phyloP scores from a whole-genome alignment of 306 rosid genomes.

The Comarum palustre region DNA sequence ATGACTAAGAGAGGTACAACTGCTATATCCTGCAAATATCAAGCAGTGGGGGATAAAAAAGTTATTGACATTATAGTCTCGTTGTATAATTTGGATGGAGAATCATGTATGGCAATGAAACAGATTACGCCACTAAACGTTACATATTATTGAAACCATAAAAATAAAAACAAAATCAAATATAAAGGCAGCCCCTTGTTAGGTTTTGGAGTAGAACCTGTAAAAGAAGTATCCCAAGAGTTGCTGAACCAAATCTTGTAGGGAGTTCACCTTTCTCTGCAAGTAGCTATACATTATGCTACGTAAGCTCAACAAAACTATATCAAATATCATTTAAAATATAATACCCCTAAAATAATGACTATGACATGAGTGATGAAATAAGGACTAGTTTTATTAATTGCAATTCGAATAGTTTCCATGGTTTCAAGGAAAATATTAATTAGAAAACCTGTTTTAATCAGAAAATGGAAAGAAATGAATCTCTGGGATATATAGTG shows the following conservation, averaged over 20 bases:
- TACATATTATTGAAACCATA: slow-evolving; percentile 21
- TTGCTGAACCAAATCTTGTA: slow-evolving; percentile 96
- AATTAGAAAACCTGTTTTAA: background rate
- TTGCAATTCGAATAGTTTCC: background rate
- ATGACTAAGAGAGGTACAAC: slow-evolving; percentile 95
- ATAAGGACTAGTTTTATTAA: background rate
- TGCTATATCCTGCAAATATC: slow-evolving; percentile 87
- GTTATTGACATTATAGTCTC: slow-evolving; percentile 28
- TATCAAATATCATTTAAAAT: slow-evolving; percentile 29
- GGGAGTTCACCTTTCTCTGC: slow-evolving; percentile 99
- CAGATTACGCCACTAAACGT: slow-evolving; percentile 14
- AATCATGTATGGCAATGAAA: slow-evolving; percentile 31
- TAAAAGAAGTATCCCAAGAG: slow-evolving; percentile 88
- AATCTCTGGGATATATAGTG: background rate
- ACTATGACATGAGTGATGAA: background rate
- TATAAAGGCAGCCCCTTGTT: background rate
- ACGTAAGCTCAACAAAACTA: slow-evolving; percentile 31
- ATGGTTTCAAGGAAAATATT: background rate
- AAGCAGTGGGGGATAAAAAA: slow-evolving; percentile 34
- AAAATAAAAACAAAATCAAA: slow-evolving; percentile 8
- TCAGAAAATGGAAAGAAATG: background rate
- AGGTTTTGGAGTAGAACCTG: slow-evolving; percentile 54
- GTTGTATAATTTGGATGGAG: slow-evolving; percentile 11
- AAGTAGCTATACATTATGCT: slow-evolving; percentile 68
- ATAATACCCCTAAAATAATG: slow-evolving; percentile 12